These are phyloP conservation scores for Chaetomium olivaceum DNA, from an alignment of 2,329 filamentous ascomycete species.

Conservation along the genomic window DNA sequence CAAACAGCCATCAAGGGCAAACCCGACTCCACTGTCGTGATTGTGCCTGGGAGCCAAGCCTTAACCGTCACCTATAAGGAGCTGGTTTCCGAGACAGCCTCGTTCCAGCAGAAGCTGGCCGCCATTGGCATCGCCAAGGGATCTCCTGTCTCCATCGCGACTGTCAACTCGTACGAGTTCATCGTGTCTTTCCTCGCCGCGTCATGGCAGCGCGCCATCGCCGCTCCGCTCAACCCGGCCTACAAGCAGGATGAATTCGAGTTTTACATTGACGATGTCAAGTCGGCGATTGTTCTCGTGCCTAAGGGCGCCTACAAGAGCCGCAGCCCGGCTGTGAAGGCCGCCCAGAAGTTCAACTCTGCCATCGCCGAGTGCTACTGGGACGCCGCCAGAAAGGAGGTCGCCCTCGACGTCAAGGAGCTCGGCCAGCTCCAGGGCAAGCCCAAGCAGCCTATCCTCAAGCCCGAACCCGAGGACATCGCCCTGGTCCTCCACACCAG, in stretches of 20 bases:
- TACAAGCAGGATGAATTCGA: constrained; percentile 91
- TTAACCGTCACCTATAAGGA: constrained; percentile 70
- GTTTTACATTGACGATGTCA: constrained; percentile 87
- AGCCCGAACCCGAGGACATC: constrained; percentile 71
- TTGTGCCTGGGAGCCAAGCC: constrained; percentile 65
- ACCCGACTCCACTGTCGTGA: constrained; percentile 59
- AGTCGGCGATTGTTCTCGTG: constrained; percentile 75
- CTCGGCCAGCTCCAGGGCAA: constrained; percentile 61
- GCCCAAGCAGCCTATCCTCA: constrained; percentile 43
- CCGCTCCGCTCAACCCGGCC: constrained; percentile 81
- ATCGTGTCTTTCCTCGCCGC: constrained; percentile 84
- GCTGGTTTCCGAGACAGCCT: constrained; percentile 63
- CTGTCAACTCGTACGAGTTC: constrained; percentile 84
- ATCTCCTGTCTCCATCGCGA: constrained; percentile 77
- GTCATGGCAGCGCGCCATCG: constrained; percentile 80
- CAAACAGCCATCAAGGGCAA: constrained; percentile 52
- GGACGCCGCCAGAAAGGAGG: constrained; percentile 62
- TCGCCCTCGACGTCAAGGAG: constrained; percentile 78
- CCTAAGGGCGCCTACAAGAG: constrained; percentile 68
- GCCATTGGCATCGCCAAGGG: constrained; percentile 68
- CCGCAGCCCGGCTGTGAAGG: constrained; percentile 70
- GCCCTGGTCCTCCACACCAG: constrained; percentile 82
- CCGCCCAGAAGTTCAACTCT: constrained; percentile 75
- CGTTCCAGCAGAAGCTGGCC: constrained; percentile 78
- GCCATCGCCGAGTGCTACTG: constrained; percentile 88